Base-by-base conservation (phyloP, 352 stramenopile genomes). In the Globisporangium barbulae region DNA sequence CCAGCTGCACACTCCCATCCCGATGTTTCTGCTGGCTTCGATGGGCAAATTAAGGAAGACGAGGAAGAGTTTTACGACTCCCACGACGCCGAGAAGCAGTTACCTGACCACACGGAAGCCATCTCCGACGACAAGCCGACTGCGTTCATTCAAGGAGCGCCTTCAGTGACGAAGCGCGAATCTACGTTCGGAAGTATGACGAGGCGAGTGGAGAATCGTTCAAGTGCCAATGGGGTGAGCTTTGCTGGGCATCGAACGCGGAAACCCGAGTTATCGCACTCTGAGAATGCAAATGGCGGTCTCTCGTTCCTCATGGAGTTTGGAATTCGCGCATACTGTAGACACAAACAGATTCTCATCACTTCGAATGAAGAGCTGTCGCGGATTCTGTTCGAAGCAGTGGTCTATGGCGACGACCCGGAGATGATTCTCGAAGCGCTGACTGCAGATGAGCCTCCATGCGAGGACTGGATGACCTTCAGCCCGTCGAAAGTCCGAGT, bases 371-470 rank as follows among this genome's bases (percentile, higher is more conserved):
- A 83, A 31, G 65, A 65, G 21, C 28, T 79, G 10, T 75, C 77
- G 12, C 65, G 70, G 48, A 64, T 65, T 62, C 61, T 82, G 28
- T 82, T 72, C 41, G 66, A 75, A n/a, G 71, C 70, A 0, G 45
- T 70, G 7, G 64, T 71, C 10, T 69, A 76, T 63, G 73, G 79
- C 10, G 64, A 83, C 44, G 55, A 69, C n/a, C 65, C 74, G 2
- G 77, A 86, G 21, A 47, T 78, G 2, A 54, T 83, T n/a, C 70
- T 86, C 45, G 63, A 83, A 59, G 64, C 68, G 35, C 61, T 86
- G 21, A 71, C 76, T 17, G 71, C 69, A 22, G 67, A 77, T 22
- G 71, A 81, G 10, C 65, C 67, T 21, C 63, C 73, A 17, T 64
- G 61, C 30, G 75, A 83, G 37, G 75, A 83, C 9, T 86, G 77